Conservation (phyloP, 225 moss, liverwort and hornwort species). For the Climacium dendroides region DNA sequence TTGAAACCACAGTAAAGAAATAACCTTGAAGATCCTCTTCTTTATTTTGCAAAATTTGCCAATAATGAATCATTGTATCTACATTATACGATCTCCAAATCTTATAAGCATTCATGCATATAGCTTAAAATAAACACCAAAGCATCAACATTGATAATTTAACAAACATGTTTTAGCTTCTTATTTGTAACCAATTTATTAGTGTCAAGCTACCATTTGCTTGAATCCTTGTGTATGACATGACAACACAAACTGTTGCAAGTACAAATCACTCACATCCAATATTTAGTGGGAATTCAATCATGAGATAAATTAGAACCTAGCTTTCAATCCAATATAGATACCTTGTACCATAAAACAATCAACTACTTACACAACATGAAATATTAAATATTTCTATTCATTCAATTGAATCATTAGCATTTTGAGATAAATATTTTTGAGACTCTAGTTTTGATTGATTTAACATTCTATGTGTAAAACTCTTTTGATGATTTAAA, state of each 20-base stretch:
- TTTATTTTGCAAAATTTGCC: no score
- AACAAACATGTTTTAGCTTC: background rate
- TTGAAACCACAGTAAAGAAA: background rate
- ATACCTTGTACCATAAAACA: fast-evolving
- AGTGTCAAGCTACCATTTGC: background rate
- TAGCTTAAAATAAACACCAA: no score
- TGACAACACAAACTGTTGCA: background rate
- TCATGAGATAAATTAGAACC: fast-evolving
- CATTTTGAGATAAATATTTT: no score
- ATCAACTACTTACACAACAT: no score
- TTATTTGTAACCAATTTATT: fast-evolving
- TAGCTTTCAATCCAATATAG: no score
- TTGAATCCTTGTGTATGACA: background rate
- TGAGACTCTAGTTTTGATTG: no score
- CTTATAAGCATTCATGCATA: no score
- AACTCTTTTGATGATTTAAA: no score
- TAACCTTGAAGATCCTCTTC: background rate
- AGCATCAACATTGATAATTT: fast-evolving
- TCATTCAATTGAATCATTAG: no score
- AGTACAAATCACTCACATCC: background rate
- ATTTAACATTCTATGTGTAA: no score
- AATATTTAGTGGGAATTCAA: background rate
- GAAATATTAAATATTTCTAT: no score
- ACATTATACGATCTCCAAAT: no score
- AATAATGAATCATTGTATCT: fast-evolving